Base-by-base conservation (phyloP, 2,329 filamentous ascomycete genomes). In the Pestalotiopsis sp. region DNA sequence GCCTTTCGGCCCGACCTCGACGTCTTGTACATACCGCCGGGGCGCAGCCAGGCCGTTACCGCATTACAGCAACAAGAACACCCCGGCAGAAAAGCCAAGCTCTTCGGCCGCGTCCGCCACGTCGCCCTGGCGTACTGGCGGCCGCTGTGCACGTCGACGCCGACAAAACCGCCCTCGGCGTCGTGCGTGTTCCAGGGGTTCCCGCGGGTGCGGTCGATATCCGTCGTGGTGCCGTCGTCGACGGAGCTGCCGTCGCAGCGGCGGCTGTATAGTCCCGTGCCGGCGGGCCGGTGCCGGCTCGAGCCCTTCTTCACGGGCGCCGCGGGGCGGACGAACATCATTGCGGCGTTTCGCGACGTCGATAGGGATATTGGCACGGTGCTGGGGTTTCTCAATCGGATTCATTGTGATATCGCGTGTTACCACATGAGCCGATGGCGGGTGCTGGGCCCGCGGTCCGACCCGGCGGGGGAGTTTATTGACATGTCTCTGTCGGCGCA, bases 81-180 rank as follows among this genome's bases (percentile, higher is more conserved):
- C 2, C 31, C 7, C 6, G 31, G 31, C 31, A 7, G 7, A 2
- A 36, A 36, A 2, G 31, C 31, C 31, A 36, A n/a, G 36, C 39
- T 31, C 9, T 31, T 49, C 4, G n/a, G 12, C 38, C 27, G 11
- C 39, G 61, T 49, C 4, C 61, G 39, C 25, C 61, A 64, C 39
- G 38, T 64, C 7, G 61, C 61, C 38, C 38, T 64, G 38, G 39
- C n/a, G n/a, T 64, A 23, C 61, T 64, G 61, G 61, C n/a, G 20
- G 20, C 61, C 38, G 11, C 38, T 52, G n/a, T 49, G 27, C n/a
- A 36, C 36, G 1, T 27, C 59, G 27, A 17, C 36, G n/a, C 31
- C 36, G 0, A 1, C 38, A 3, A 20, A 23, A 1, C 57, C 59
- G 3, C 36, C 59, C 36, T 39, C 59, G 36, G 59, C 59, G 13